Conservation (phyloP, 768 basidiomycete genomes). For the Albatrellus ellisii region DNA sequence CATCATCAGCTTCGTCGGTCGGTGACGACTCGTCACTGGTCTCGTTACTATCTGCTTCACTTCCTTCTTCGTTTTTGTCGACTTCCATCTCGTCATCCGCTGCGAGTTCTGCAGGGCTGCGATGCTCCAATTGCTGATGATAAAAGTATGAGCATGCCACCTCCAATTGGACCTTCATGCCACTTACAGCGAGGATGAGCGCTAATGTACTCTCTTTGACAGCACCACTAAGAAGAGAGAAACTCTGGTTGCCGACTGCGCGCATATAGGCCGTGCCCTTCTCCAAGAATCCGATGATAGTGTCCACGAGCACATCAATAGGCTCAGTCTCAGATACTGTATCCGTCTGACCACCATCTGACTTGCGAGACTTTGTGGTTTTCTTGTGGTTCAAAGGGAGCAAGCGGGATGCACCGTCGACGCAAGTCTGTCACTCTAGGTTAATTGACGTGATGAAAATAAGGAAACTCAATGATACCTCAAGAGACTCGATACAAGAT, state of each 20-base stretch:
- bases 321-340: conserved; percentile 37
- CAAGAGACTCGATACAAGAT: conserved; percentile 39
- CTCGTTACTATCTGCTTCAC: conserved; percentile 24
- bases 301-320: conserved; percentile 77
- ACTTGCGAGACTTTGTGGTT: conserved; percentile 22
- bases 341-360: conserved; percentile 23
- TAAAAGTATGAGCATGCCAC: not conserved
- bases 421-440: conserved; percentile 34
- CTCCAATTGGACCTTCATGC: conserved; percentile 2
- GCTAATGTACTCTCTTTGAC: conserved; percentile 63
- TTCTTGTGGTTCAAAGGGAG: conserved; percentile 25
- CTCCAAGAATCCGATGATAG: conserved; percentile 84
- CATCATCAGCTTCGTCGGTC: conserved; percentile 24
- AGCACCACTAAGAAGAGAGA: conserved; percentile 54
- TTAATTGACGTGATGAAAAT: not conserved
- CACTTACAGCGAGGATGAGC: conserved; percentile 66
- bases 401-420: conserved; percentile 45
- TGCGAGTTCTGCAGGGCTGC: conserved; percentile 41
- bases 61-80: conserved; percentile 18
- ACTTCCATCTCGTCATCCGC: conserved; percentile 21
- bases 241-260: conserved; percentile 67
- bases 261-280: conserved; percentile 71
- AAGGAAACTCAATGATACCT: conserved; percentile 28
- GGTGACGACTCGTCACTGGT: conserved; percentile 22
- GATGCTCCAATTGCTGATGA: conserved; percentile 71